Evolutionary conservation across 176 grass and related monocot genomes (phyloP).

Genomic region (Bromus sterilis): DNA sequence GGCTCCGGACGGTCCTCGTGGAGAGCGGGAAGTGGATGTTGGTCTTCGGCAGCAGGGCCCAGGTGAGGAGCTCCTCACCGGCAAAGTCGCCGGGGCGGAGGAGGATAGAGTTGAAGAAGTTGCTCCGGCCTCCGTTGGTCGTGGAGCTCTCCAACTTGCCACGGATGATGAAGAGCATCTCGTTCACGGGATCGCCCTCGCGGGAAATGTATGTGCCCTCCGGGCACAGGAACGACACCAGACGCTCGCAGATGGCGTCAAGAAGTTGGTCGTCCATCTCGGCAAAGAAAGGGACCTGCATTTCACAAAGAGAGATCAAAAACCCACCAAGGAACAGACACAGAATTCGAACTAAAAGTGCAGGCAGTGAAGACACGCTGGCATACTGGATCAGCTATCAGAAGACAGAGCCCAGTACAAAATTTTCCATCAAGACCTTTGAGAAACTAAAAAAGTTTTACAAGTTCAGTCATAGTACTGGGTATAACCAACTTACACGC

Average conservation of each 20-base stretch:
- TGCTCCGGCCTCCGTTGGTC: constrained; percentile 74
- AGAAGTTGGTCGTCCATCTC: constrained; percentile 91
- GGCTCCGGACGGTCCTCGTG: constrained; percentile 59
- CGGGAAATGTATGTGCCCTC: constrained; percentile 83
- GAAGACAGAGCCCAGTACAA: neutral
- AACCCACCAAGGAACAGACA: neutral
- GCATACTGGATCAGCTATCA: neutral
- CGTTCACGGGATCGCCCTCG: constrained; percentile 86
- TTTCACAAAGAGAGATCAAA: neutral
- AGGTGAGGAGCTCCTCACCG: constrained; percentile 82
- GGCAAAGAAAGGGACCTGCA: constrained; percentile 91
- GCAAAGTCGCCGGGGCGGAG: constrained; percentile 64
- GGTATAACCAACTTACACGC: constrained; percentile 54
- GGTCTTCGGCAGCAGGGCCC: constrained; percentile 84
- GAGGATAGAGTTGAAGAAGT: constrained; percentile 78
- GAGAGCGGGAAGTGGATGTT: constrained; percentile 65
- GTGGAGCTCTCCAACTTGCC: constrained; percentile 85
- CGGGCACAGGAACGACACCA: constrained; percentile 71
- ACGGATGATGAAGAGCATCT: constrained; percentile 93
- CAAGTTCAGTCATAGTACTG: neutral
- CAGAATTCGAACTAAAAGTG: neutral
- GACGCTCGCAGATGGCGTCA: constrained; percentile 76
- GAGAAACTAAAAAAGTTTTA: neutral
- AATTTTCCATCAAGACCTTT: neutral
- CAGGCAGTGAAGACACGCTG: neutral